Conservation (phyloP, 2,329 filamentous ascomycete species). For the Juglanconis oblonga region DNA sequence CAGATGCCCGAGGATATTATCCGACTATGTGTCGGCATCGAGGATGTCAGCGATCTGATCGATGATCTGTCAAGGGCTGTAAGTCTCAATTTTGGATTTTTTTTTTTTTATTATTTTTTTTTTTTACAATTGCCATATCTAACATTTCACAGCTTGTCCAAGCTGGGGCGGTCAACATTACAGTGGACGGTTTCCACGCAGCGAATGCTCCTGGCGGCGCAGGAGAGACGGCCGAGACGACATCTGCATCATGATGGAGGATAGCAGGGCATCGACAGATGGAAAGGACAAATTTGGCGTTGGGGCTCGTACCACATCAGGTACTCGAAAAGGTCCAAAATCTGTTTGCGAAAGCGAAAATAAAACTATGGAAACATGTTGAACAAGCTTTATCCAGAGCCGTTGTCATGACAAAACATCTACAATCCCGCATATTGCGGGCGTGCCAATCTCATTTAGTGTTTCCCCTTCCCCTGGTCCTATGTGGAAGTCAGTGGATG, state of each 20-base stretch:
- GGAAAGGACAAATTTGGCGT: slow-evolving; percentile 3
- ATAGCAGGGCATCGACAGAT: background rate
- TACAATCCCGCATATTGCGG: background rate
- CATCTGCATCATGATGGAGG: background rate
- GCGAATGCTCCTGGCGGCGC: slow-evolving; percentile 46
- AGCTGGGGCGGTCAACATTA: slow-evolving; percentile 87
- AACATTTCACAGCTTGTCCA: slow-evolving; percentile 67
- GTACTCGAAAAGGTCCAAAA: slow-evolving; percentile 7
- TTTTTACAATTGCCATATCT: background rate
- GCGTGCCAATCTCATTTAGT: background rate
- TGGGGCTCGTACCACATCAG: slow-evolving; percentile 17
- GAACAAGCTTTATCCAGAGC: slow-evolving; percentile 4
- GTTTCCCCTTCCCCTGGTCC: slow-evolving; percentile 1
- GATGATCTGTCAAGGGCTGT: slow-evolving; percentile 90
- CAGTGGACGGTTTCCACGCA: slow-evolving; percentile 78
- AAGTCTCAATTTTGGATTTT: slow-evolving; percentile 42
- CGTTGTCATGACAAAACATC: background rate
- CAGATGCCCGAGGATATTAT: slow-evolving; percentile 98
- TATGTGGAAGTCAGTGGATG: background rate
- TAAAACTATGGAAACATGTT: slow-evolving; percentile 6
- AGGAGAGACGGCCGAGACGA: slow-evolving; percentile 31
- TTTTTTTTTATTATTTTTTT: background rate
- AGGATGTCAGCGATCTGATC: slow-evolving; percentile 86
- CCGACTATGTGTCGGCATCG: slow-evolving; percentile 91
- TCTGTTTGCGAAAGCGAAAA: background rate